Conservation (phyloP, 164 flowering plant species). For the Dillenia suffruticosa region DNA sequence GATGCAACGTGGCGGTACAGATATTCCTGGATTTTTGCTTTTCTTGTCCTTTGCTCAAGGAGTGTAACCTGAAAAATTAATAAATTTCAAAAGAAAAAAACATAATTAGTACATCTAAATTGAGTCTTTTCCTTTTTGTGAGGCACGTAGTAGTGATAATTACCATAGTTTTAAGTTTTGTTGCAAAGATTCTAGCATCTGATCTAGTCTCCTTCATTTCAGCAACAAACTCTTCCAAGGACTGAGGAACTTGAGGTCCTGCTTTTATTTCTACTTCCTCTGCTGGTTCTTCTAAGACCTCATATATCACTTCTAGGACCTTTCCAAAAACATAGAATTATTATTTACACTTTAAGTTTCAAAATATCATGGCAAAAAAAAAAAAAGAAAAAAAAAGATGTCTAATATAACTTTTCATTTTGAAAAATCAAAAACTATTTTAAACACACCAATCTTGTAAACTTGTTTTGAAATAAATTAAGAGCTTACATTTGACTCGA, state of each 20-base stretch:
- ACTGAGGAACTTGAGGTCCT: constrained; percentile 59
- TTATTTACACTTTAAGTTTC: too few species aligned
- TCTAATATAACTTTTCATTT: neutral
- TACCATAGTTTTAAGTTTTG: constrained; percentile 85
- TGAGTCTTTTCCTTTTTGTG: neutral
- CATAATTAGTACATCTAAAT: neutral
- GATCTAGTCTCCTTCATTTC: constrained; percentile 48
- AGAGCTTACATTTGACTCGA: constrained; percentile 50
- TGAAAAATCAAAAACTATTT: neutral
- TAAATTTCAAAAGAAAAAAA: neutral
- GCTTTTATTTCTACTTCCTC: constrained; percentile 31
- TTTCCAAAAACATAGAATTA: constrained; percentile 10
- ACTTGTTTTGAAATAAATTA: neutral
- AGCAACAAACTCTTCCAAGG: constrained; percentile 69
- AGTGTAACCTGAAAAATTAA: constrained; percentile 49
- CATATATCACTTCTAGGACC: constrained; percentile 89
- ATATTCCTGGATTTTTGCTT: constrained; percentile 87
- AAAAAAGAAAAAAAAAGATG: too few species aligned
- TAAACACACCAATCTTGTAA: neutral
- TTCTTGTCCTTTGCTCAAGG: constrained; percentile 76
- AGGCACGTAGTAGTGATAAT: neutral
- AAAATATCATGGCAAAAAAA: too few species aligned
- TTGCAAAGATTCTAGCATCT: constrained; percentile 68
- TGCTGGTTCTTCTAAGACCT: constrained; percentile 48
- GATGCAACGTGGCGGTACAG: constrained; percentile 95